Base-by-base conservation (phyloP, 176 grass and related monocot species). In the Rhynchospora tenuis region DNA sequence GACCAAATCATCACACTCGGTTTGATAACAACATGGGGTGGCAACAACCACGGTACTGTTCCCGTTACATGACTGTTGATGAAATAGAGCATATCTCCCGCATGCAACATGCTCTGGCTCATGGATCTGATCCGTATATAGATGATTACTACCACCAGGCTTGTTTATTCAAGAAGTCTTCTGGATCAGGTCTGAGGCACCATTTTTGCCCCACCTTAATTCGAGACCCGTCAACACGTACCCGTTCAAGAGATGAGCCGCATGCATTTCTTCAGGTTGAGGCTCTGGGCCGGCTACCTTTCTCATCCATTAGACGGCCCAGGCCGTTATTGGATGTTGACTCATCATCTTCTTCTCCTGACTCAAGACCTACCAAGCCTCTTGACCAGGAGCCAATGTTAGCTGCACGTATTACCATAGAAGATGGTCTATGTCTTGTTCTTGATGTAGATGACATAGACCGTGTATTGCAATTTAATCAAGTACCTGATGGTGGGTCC, bases 121-220 rank as follows among this genome's bases (percentile, higher is more conserved):
- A 97, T 24, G 87, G 84, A 78, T 89, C 81, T 79, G 94, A 97
- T 23, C 89, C 94, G 3, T 97, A 97, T 59, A 70, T 93, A 69
- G 94, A 97, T 79, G 94, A 97, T 80, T 93, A 97, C 71, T 97
- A 93, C 86, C 94, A 97, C 62, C 94, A 97, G 86, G 91, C 94
- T 85, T 91, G 89, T 80, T 82, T 97, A 45, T 87, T 86, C 29
- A 97, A 85, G 81, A 97, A 87, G 78, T 88, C 91, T 68, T 75
- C 62, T 52, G 91, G 83, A 22, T 88, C 85, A 84, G 86, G 64
- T 62, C 59, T 89, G 50, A 93, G 90, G 85, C 91, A 97, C 84
- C 91, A 88, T 81, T 97, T 97, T 71, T 97, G 89, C 82, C 94
- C 94, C 63, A 90, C 78, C 76, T 63, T 84, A 59, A 93, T 91